These are phyloP conservation scores for Musa balbisiana DNA, from an alignment of 202 grass and related monocot species.

Conservation along the genomic window DNA sequence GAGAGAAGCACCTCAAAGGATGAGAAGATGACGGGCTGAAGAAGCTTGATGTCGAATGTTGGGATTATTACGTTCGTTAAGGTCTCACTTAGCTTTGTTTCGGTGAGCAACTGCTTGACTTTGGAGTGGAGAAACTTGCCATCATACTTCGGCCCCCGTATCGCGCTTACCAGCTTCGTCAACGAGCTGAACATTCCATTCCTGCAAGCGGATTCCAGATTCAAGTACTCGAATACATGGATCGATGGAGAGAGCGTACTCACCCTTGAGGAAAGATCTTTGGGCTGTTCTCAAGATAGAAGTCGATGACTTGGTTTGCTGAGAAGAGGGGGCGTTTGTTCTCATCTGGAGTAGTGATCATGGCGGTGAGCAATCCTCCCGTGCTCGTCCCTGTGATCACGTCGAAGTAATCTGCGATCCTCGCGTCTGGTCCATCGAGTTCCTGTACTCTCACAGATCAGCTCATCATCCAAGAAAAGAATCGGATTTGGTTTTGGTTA, in stretches of 20 bases:
- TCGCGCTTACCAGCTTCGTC: not conserved
- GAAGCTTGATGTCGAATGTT: conserved; percentile 42
- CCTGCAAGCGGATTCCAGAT: conserved; percentile 5
- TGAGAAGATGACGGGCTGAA: conserved; percentile 43
- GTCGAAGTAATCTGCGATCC: conserved; percentile 47
- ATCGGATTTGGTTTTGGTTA: no score
- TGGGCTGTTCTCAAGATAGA: conserved; percentile 37
- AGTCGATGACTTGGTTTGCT: conserved; percentile 32
- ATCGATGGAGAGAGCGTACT: not conserved
- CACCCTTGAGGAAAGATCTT: conserved; percentile 36
- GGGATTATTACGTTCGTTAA: conserved; percentile 45
- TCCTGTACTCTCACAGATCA: conserved; percentile 1
- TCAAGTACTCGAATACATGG: not conserved
- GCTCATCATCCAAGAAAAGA: no score
- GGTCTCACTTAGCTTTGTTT: conserved; percentile 24
- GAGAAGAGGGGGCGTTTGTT: conserved; percentile 28
- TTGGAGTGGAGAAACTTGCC: conserved; percentile 35
- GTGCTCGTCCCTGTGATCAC: conserved; percentile 40
- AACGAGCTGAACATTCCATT: not conserved
- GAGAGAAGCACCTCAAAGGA: conserved; percentile 31
- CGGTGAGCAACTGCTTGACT: conserved; percentile 22
- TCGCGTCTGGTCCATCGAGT: conserved; percentile 18
- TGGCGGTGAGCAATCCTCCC: conserved; percentile 37
- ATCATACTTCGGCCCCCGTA: conserved; percentile 39
- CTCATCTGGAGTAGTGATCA: conserved; percentile 34